Evolutionary conservation across 116 monocot genomes (phyloP).

Genomic region (Cymodocea nodosa): DNA sequence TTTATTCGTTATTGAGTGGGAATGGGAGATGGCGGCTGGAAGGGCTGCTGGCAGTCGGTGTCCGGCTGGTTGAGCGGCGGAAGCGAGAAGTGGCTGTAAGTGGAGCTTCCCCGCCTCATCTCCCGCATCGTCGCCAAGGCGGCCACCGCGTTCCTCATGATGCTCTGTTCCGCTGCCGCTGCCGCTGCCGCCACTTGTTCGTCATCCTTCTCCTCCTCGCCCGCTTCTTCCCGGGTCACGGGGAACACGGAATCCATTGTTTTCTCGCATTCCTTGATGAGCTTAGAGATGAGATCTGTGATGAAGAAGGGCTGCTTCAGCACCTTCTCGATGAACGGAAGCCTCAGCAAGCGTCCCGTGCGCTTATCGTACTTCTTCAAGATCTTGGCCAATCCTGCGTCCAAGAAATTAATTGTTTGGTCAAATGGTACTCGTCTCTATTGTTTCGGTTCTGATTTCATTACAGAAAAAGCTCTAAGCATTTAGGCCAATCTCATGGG

Average conservation of each 20-base stretch:
- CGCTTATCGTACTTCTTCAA: constrained; percentile 98
- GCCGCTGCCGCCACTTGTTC: neutral
- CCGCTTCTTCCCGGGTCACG: neutral
- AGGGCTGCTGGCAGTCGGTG: constrained; percentile 20
- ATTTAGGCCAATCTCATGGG: no score
- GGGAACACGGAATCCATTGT: constrained; percentile 54
- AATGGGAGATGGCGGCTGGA: constrained; percentile 43
- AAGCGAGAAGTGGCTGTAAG: constrained; percentile 58
- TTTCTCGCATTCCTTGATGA: constrained; percentile 78
- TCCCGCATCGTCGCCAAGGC: constrained; percentile 76
- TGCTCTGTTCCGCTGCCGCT: constrained; percentile 21
- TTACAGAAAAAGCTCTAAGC: no score
- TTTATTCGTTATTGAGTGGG: constrained; percentile 19
- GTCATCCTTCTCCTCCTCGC: neutral
- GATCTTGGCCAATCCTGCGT: constrained; percentile 83
- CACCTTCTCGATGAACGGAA: constrained; percentile 84
- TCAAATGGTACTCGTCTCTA: no score
- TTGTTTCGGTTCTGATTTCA: no score
- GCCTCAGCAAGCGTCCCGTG: constrained; percentile 45
- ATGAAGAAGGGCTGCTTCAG: constrained; percentile 89
- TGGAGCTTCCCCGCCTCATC: constrained; percentile 74
- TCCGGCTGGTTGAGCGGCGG: constrained; percentile 2
- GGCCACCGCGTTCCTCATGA: constrained; percentile 62
- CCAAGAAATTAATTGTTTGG: no score
- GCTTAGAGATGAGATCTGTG: constrained; percentile 69